Base-by-base conservation (phyloP, 208 protist species). In the Crithidia fasciculata region DNA sequence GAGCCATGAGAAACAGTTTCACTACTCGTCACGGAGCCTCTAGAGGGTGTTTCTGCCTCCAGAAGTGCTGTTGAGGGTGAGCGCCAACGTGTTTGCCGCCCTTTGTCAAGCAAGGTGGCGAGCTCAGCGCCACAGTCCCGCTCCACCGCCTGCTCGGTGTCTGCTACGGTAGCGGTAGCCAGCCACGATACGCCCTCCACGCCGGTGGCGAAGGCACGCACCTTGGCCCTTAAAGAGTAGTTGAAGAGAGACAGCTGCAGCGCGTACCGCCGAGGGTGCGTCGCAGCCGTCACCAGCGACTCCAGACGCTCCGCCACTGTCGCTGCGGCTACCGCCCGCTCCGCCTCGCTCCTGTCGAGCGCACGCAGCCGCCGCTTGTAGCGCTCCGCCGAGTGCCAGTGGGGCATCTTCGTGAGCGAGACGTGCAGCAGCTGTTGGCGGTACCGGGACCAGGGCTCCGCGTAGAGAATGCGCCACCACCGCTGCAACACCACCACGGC, bases 401-500 rank as follows among this genome's bases (percentile, higher is more conserved):
- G 18, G 8, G 71, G 64, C 54, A 74, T n/a, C 43, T 15, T 43
- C 37, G 36, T 3, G 7, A 85, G 45, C 9, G 63, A 15, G 18
- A 4, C n/a, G 8, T 4, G 15, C 28, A 81, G 45, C 12, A 9
- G 4, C 28, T 39, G 13, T 2, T 41, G 74, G 9, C 77, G 58
- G 10, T 60, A 69, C 28, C 40, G 47, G 6, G 68, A 74, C 78
- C 81, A 85, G 45, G 69, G 43, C 10, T 13, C 52, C 4, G 40
- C 15, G 5, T 68, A 58, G 50, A 84, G 69, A 75, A 90, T 73
- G 39, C 87, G 87, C 88, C 87, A 93, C 88, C 90, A 95, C 15
- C 81, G 74, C 76, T 95, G 90, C 28, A 95, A 74, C 39, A 60
- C 71, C 44, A 95, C 16, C 10, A 90, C 8, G 5, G 81, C 83